Evolutionary conservation across 768 basidiomycete genomes (phyloP).

Genomic region (Leucocoprinus leucothites): DNA sequence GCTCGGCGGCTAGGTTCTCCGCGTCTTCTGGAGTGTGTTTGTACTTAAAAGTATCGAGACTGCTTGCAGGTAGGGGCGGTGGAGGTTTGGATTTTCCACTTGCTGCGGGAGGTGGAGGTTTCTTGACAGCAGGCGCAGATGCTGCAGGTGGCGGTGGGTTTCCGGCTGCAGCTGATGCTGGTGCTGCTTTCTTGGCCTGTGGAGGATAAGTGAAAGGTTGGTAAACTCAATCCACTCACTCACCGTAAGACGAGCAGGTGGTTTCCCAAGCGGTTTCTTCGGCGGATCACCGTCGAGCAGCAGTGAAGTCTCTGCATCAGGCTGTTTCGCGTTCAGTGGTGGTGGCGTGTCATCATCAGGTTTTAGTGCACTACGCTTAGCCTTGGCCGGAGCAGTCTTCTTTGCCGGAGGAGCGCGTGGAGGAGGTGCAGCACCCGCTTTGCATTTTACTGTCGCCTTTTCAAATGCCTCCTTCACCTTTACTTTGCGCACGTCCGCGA

Average conservation of each 20-base stretch:
- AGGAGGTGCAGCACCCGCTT: slow-evolving; percentile 58
- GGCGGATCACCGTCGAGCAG: slow-evolving; percentile 21
- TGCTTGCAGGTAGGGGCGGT: slow-evolving; percentile 45
- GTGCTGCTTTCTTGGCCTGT: slow-evolving; percentile 51
- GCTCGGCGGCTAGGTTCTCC: slow-evolving; percentile 68
- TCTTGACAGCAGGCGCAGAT: slow-evolving; percentile 27
- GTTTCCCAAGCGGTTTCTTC: slow-evolving; percentile 49
- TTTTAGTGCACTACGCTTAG: slow-evolving; percentile 19
- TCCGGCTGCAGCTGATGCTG: slow-evolving; percentile 28
- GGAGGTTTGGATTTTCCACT: slow-evolving; percentile 38
- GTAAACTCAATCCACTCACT: slow-evolving; percentile 1
- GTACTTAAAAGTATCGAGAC: slow-evolving; percentile 85
- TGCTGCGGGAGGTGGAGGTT: slow-evolving; percentile 39
- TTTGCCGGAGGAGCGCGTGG: slow-evolving; percentile 40
- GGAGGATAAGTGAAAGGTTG: not conserved
- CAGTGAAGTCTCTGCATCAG: slow-evolving; percentile 23
- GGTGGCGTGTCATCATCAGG: slow-evolving; percentile 23
- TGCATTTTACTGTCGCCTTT: slow-evolving; percentile 89
- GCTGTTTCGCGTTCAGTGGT: slow-evolving; percentile 42
- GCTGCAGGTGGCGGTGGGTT: slow-evolving; percentile 17
- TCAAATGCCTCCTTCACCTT: slow-evolving; percentile 96
- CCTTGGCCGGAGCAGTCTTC: slow-evolving; percentile 21
- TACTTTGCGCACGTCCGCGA: slow-evolving; percentile 82
- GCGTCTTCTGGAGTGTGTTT: slow-evolving; percentile 92
- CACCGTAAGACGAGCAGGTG: slow-evolving; percentile 35